Evolutionary conservation across 495 filamentous ascomycete genomes (phyloP).

Genomic region (Penicillium crystallinum): DNA sequence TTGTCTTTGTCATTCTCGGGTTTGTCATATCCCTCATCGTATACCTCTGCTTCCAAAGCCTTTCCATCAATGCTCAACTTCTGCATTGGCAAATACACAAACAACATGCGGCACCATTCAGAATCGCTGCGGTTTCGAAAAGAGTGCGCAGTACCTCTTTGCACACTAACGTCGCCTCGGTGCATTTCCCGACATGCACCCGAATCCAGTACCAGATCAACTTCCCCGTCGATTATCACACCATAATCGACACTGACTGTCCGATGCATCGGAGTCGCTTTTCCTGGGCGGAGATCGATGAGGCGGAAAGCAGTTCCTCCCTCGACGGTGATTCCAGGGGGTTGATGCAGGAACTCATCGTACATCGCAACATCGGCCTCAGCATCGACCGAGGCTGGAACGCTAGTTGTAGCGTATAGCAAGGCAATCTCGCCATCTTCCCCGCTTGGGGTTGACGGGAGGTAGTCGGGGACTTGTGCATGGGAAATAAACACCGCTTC

Average conservation of each 20-base stretch:
- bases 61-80: constrained; percentile 23
- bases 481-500: constrained; percentile 37
- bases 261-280: constrained; percentile 64
- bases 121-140: constrained; percentile 52
- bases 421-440: constrained; percentile 37
- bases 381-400: constrained; percentile 25
- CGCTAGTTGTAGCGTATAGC: constrained; percentile 32
- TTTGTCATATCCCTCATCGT: constrained; percentile 21
- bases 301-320: constrained; percentile 39
- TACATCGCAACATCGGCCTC: constrained; percentile 36
- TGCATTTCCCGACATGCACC: constrained; percentile 54
- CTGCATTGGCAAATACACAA: constrained; percentile 35
- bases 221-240: constrained; percentile 63
- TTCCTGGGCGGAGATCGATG: constrained; percentile 61
- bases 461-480: constrained; percentile 29
- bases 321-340: constrained; percentile 25
- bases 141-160: constrained; percentile 59
- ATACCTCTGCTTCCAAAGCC: constrained; percentile 23
- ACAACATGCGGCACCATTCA: constrained; percentile 56
- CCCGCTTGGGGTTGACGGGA: constrained; percentile 25
- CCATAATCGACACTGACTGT: constrained; percentile 69
- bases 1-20: background rate
- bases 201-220: constrained; percentile 69
- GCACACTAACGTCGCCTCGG: constrained; percentile 62
- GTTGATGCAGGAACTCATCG: constrained; percentile 31